A percentile compares a stretch with the other conserved stretches of the same genome.
Conservation (phyloP, 208 protist species). For the Leptomonas seymouri region DNA sequence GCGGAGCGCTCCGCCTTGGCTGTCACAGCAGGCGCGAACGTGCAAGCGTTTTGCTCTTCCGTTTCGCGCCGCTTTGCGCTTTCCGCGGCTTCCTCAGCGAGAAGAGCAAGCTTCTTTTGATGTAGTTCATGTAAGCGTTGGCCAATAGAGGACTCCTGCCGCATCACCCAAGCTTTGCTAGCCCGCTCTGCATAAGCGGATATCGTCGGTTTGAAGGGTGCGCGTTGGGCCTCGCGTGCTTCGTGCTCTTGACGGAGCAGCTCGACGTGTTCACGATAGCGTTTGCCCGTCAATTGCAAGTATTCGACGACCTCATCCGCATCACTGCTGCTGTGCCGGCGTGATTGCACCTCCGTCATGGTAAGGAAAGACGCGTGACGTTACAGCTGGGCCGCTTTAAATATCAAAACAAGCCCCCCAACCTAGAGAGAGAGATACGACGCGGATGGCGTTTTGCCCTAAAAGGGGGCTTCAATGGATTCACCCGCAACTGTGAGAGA, state of each 20-base stretch:
- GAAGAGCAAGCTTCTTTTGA: constrained; percentile 30
- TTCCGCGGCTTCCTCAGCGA: constrained; percentile 37
- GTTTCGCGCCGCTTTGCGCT: constrained; percentile 21
- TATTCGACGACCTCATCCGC: constrained; percentile 61
- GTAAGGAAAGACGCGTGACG: too few species aligned
- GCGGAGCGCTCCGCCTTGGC: constrained; percentile 28
- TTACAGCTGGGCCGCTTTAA: too few species aligned
- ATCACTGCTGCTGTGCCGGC: not conserved
- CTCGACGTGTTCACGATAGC: constrained; percentile 66
- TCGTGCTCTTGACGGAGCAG: constrained; percentile 58
- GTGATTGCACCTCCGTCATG: constrained; percentile 11
- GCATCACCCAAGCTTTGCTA: constrained; percentile 30
- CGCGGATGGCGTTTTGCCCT: too few species aligned
- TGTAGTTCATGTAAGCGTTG: constrained; percentile 68
- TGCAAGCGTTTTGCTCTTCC: constrained; percentile 23
- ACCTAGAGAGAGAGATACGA: too few species aligned
- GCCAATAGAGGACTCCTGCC: constrained; percentile 51
- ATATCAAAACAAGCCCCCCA: too few species aligned
- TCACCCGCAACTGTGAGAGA: too few species aligned
- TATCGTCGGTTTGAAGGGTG: constrained; percentile 59
- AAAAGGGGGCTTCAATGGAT: too few species aligned
- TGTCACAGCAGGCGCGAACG: constrained; percentile 51
- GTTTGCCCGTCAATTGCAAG: constrained; percentile 56
- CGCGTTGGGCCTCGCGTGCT: constrained; percentile 42
- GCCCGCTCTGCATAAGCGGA: constrained; percentile 47